These are phyloP conservation scores for Ogataea zsoltii DNA, from an alignment of 805 yeast species.

Conservation along the genomic window DNA sequence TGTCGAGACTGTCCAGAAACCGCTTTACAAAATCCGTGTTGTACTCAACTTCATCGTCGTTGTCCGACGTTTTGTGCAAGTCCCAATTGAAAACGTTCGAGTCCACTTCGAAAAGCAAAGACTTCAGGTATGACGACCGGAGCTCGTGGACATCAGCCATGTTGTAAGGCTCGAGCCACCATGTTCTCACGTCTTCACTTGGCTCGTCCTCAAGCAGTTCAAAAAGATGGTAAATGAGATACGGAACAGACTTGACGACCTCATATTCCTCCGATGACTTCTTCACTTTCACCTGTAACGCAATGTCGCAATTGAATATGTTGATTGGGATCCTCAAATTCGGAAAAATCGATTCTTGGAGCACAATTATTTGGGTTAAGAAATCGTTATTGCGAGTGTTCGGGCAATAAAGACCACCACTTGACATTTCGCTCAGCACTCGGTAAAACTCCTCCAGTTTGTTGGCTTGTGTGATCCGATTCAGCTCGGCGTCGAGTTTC, in stretches of 20 bases:
- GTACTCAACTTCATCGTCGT: background rate
- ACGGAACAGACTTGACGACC: constrained; percentile 39
- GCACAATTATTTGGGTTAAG: constrained; percentile 8
- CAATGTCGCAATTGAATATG: constrained; percentile 31
- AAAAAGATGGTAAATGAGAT: constrained; percentile 43
- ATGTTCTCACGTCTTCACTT: background rate
- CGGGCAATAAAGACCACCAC: constrained; percentile 15
- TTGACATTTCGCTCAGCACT: constrained; percentile 9
- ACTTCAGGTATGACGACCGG: constrained; percentile 7
- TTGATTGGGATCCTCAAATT: constrained; percentile 3
- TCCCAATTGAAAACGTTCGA: background rate
- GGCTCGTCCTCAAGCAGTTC: constrained; percentile 6
- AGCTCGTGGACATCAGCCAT: constrained; percentile 13
- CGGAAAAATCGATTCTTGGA: constrained; percentile 12
- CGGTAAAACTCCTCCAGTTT: constrained; percentile 14
- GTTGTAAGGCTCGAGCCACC: constrained; percentile 15
- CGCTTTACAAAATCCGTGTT: constrained; percentile 3
- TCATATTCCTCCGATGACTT: constrained; percentile 3
- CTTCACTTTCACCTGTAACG: constrained; percentile 26
- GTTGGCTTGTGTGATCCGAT: constrained; percentile 1
- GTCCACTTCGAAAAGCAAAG: background rate
- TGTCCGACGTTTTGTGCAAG: background rate
- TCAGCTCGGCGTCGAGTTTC: background rate
- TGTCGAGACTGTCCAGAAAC: constrained; percentile 3
- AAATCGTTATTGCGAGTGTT: constrained; percentile 15